These are phyloP conservation scores for Apophysomyces sp. DNA, from an alignment of 371 early-diverging fungal species.

Conservation along the genomic window DNA sequence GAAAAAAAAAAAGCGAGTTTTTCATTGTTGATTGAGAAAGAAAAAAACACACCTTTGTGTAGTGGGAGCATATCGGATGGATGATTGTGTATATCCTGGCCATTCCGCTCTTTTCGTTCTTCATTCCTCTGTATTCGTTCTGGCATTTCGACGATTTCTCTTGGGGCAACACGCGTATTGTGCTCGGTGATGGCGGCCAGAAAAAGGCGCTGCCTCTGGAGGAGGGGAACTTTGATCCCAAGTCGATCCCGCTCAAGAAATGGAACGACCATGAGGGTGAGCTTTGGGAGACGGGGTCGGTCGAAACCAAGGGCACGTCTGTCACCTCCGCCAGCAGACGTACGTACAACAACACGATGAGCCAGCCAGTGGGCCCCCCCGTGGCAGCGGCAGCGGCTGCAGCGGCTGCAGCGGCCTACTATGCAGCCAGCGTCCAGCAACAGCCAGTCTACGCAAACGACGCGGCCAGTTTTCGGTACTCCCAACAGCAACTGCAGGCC, in stretches of 20 bases:
- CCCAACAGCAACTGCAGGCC: background rate
- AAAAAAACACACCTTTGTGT: too few species aligned
- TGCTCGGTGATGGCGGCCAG: slow-evolving; percentile 72
- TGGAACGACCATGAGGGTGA: slow-evolving; percentile 85
- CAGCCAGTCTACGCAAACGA: background rate
- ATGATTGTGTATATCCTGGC: slow-evolving; percentile 90
- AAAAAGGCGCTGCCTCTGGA: slow-evolving; percentile 54
- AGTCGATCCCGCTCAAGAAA: slow-evolving; percentile 63
- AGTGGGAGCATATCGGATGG: slow-evolving; percentile 95
- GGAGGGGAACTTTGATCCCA: slow-evolving; percentile 48
- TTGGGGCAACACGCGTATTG: slow-evolving; percentile 95
- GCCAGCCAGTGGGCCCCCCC: background rate
- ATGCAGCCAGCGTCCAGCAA: background rate
- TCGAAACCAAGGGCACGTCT: slow-evolving; percentile 44
- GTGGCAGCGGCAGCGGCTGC: slow-evolving; percentile 1
- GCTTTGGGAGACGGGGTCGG: slow-evolving; percentile 60
- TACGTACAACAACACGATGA: slow-evolving; percentile 1
- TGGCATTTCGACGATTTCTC: slow-evolving; percentile 98
- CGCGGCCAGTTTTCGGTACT: slow-evolving; percentile 1
- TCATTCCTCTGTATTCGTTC: slow-evolving; percentile 84
- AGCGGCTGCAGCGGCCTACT: background rate
- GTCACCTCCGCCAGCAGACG: slow-evolving; percentile 22
- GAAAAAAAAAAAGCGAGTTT: too few species aligned
- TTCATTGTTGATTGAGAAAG: too few species aligned
- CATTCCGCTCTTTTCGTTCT: slow-evolving; percentile 79